Percentiles rank a stretch among this genome's conserved stretches.
Evolutionary conservation across 306 rosid genomes (phyloP).

Genomic region (Cicer cuneatum): DNA sequence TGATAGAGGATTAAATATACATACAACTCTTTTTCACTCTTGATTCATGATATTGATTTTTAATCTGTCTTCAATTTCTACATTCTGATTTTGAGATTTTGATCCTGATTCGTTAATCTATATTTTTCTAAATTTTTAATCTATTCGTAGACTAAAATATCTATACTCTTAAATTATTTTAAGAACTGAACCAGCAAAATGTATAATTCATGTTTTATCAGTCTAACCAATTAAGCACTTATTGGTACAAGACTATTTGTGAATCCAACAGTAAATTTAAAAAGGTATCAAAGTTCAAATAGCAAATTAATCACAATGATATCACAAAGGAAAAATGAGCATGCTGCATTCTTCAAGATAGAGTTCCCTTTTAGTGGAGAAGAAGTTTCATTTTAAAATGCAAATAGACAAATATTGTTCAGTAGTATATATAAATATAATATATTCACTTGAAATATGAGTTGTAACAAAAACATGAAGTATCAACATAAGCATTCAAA

Average conservation of each 20-base stretch:
- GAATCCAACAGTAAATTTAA: background rate
- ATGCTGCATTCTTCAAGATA: slow-evolving; percentile 1
- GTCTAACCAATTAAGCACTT: background rate
- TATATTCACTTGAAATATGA: slow-evolving; percentile 6
- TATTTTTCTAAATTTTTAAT: background rate
- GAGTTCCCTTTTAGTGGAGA: background rate
- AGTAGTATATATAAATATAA: background rate
- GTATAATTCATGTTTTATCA: background rate
- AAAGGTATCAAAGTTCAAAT: slow-evolving; percentile 6
- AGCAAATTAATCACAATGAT: background rate
- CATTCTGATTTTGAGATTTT: background rate
- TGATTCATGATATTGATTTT: background rate
- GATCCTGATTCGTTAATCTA: background rate
- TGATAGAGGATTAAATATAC: background rate
- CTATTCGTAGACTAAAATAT: background rate
- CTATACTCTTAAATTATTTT: background rate
- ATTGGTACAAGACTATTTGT: background rate
- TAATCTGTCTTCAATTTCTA: background rate
- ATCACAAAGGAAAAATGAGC: background rate
- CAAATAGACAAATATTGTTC: slow-evolving; percentile 3
- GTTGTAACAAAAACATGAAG: slow-evolving; percentile 4
- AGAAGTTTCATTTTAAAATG: background rate
- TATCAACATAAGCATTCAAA: slow-evolving; percentile 26
- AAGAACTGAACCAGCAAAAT: background rate
- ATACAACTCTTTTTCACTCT: background rate